Conservation (phyloP, 2,329 filamentous ascomycete genomes). For the Stromatinia cepivora region DNA sequence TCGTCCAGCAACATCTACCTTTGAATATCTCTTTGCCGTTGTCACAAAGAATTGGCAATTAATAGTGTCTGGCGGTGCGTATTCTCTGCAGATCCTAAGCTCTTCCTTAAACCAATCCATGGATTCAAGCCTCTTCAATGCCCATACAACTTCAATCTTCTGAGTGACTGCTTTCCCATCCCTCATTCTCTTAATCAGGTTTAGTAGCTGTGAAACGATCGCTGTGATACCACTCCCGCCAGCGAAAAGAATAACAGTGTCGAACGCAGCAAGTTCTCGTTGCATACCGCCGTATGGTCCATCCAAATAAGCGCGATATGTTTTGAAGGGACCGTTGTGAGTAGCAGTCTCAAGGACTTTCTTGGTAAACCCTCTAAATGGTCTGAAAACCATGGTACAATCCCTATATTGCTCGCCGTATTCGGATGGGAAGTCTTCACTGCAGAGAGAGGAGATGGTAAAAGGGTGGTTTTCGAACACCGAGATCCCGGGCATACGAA, state of each 20-base stretch:
- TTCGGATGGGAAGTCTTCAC: constrained; percentile 87
- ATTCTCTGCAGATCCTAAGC: constrained; percentile 85
- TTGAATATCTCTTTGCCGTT: constrained; percentile 56
- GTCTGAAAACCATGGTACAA: constrained; percentile 87
- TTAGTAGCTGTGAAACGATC: constrained; percentile 84
- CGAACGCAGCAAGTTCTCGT: constrained; percentile 84
- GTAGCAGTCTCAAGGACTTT: constrained; percentile 81
- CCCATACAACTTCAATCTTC: constrained; percentile 91
- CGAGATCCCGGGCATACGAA: constrained; percentile 90
- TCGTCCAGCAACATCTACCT: constrained; percentile 43
- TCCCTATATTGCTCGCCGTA: constrained; percentile 88
- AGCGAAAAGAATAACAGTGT: constrained; percentile 89
- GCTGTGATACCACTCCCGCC: constrained; percentile 95
- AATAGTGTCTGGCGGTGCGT: constrained; percentile 82
- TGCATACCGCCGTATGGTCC: constrained; percentile 96
- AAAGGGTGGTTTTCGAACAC: constrained; percentile 93
- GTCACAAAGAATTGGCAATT: constrained; percentile 96
- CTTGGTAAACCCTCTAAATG: constrained; percentile 86
- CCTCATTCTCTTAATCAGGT: constrained; percentile 94
- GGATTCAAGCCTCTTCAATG: constrained; percentile 83
- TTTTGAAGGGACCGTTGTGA: constrained; percentile 84
- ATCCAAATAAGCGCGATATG: constrained; percentile 88
- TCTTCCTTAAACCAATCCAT: constrained; percentile 99
- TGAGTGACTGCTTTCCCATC: constrained; percentile 92
- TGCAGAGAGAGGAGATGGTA: constrained; percentile 89